Evolutionary conservation across 495 filamentous ascomycete genomes (phyloP).

Genomic region (Friedmanniomyces endolithicus): DNA sequence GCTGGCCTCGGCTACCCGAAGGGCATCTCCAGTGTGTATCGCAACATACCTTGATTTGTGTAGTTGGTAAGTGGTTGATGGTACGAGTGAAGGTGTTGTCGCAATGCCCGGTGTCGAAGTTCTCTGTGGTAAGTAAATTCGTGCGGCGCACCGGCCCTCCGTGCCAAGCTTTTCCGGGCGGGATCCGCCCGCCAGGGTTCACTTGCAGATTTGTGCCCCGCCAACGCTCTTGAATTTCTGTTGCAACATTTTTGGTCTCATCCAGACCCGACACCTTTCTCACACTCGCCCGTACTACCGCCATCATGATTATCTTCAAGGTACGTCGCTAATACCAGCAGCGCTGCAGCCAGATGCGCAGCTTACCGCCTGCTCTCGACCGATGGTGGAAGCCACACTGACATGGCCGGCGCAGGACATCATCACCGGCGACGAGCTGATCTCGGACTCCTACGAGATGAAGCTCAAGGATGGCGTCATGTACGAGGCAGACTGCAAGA

Average conservation of each 20-base stretch:
- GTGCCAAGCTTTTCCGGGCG: too few species aligned
- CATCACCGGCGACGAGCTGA: conserved; percentile 81
- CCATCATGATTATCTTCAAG: conserved; percentile 76
- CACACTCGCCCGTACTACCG: not conserved
- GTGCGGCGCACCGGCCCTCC: too few species aligned
- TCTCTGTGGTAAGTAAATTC: too few species aligned
- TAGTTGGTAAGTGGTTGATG: conserved; percentile 4
- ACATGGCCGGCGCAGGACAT: conserved; percentile 50
- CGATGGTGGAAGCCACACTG: not conserved
- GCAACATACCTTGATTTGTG: conserved; percentile 19
- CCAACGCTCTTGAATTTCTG: not conserved
- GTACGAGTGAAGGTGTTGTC: not conserved
- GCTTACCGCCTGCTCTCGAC: not conserved
- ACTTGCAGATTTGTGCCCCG: not conserved
- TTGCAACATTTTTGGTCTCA: not conserved
- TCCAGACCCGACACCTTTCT: not conserved
- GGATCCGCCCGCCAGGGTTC: not conserved
- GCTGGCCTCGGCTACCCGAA: conserved; percentile 22
- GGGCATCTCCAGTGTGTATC: conserved; percentile 13
- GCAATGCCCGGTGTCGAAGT: too few species aligned
- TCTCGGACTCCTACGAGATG: conserved; percentile 83
- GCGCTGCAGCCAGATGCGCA: not conserved
- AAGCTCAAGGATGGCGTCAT: conserved; percentile 61
- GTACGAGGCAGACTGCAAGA: conserved; percentile 82
- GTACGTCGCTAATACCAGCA: conserved; percentile 35